These are phyloP conservation scores for Claviceps monticola DNA, from an alignment of 2,329 filamentous ascomycete species.

Conservation along the genomic window DNA sequence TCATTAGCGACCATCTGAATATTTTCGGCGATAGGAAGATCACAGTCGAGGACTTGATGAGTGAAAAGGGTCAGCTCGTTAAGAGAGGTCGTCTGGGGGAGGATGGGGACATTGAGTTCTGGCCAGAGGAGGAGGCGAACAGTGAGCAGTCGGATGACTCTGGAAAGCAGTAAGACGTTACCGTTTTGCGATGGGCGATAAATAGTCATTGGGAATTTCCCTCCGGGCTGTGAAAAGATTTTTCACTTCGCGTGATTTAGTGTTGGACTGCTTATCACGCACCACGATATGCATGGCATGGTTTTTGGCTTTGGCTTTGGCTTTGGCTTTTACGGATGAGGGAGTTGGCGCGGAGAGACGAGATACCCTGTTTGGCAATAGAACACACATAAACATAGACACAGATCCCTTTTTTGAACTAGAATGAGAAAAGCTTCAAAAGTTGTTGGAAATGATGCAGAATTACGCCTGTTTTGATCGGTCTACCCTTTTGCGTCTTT, in stretches of 20 bases:
- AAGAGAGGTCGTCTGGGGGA: constrained; percentile 57
- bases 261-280: not conserved
- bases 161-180: not conserved
- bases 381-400: not conserved
- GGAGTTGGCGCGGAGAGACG: not conserved
- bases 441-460: not conserved
- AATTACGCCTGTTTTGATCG: not conserved
- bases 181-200: not conserved
- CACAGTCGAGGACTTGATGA: constrained; percentile 66
- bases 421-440: not conserved
- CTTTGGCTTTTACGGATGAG: not conserved
- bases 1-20: constrained; percentile 78
- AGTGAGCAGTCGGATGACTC: constrained; percentile 3
- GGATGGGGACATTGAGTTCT: constrained; percentile 85
- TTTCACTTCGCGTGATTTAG: not conserved
- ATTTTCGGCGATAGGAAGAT: constrained; percentile 60
- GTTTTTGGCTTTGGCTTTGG: no score
- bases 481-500: not conserved
- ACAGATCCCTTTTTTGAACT: not conserved
- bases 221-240: not conserved
- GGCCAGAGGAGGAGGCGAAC: constrained; percentile 51
- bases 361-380: not conserved
- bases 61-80: constrained; percentile 59
- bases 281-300: not conserved
- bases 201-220: not conserved